Base-by-base conservation (phyloP, 2,329 filamentous ascomycete genomes). In the Decorospora gaudefroyi region DNA sequence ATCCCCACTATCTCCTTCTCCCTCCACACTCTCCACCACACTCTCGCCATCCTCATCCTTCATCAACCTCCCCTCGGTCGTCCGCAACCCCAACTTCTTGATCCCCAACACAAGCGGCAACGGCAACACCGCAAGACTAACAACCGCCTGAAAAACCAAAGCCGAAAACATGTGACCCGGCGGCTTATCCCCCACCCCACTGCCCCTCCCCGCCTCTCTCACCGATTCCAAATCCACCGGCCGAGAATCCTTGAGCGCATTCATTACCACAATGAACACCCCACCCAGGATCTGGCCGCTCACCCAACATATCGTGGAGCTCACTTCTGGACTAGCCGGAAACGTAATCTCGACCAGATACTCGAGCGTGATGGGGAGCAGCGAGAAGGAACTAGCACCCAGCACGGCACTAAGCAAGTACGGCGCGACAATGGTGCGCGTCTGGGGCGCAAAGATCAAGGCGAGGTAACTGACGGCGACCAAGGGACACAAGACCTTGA, bases 281-380 rank as follows among this genome's bases (percentile, higher is more conserved):
- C 83, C 91, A 9, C 93, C 93, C 1, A 95, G 72, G 6, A 96
- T 71, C 74, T 97, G 92, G 0, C 93, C 92, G 4, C 86, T 86
- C 1, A 82, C 81, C 93, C 93, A 97, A 61, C 86, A 88, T 15
- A 95, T 76, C 18, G 88, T 90, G 50, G 83, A 88, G 1, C 88
- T 88, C 30, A 96, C 81, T 71, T 95, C 92, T 0, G 93, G 91
- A 27, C 84, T 86, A 17, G 95, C 83, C 0, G 93, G 93, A 62
- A 93, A 88, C 4, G 87, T 90, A 46, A 96, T 80, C 68, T 97
- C 90, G 37, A 88, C 88, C 11, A 96, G 76, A 58, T 87, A 90
- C 71, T 99, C 93, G 35, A 97, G 79, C 4, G 84, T 87, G 25
- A 96, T 81, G 3, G 93, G 93, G 1, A 97, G 78, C 3, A 97